A percentile compares a stretch with the other conserved stretches of the same genome.
Conservation (phyloP, 179 eudicot genomes). For the Amaranthus tricolor region DNA sequence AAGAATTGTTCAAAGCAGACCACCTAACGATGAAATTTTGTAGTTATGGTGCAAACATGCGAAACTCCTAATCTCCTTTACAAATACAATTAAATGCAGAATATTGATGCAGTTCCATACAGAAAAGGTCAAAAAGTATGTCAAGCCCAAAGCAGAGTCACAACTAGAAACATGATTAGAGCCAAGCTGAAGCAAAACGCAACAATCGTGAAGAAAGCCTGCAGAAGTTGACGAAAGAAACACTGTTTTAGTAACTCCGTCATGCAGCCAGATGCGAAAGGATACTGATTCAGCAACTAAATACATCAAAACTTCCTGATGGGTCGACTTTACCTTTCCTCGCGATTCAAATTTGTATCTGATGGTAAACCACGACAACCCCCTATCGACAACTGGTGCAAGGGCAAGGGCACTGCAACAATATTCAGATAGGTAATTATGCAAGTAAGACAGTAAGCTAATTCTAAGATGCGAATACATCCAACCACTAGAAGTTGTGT, state of each 20-base stretch:
- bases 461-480: too few relatives aligned
- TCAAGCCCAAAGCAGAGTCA: constrained; percentile 72
- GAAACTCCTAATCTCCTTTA: neutral
- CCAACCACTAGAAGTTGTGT: too few relatives aligned
- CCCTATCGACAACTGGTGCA: constrained; percentile 84
- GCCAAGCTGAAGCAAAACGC: constrained; percentile 75
- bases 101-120: neutral
- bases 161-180: constrained; percentile 48
- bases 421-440: neutral
- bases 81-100: neutral
- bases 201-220: constrained; percentile 75
- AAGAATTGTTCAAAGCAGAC: too few relatives aligned
- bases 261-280: neutral
- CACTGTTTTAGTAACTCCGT: constrained; percentile 6
- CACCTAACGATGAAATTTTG: too few relatives aligned
- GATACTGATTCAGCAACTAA: neutral
- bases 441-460: too few relatives aligned
- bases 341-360: constrained; percentile 68
- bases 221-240: constrained; percentile 22
- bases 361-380: constrained; percentile 77
- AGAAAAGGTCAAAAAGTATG: neutral
- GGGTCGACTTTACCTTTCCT: constrained; percentile 49
- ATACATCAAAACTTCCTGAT: neutral
- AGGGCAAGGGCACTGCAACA: constrained; percentile 86
- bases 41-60: neutral